Evolutionary conservation across 345 rosid genomes (phyloP), one percentile per base, ranked within the genome.

Genomic region (Hypericum perforatum): DNA sequence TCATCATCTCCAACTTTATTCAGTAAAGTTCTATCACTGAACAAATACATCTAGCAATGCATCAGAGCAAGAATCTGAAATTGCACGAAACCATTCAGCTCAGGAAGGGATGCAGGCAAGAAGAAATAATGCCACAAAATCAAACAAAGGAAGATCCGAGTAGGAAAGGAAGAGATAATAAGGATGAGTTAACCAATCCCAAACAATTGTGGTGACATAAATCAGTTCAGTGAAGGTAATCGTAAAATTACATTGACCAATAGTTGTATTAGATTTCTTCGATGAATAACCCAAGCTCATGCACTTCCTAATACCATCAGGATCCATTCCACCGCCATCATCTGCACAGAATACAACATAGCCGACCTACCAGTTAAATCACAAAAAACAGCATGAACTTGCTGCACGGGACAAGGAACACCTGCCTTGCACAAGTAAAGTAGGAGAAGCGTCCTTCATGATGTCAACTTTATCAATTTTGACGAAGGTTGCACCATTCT

Each of bases 201-300:
- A 32, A 50, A 59, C 7, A 40, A 41, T 50, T 11, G 13, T 16
- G 11, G 9, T 9, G 13, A 14, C 13, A 45, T 16, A 44, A 45
- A 51, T 9, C n/a, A 16, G 22, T 1, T 13, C 5, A 46, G 10
- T 49, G 3, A 42, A 11, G 16, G 10, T 22, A 13, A 29, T 6
- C 7, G 9, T 32, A 57, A 55, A 67, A 49, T 79, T 71, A 91
- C 98, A 91, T 63, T 91, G 95, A 67, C 98, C 95, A 67, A 91
- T 87, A 14, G 96, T 87, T 41, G 78, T 78, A 47, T 81, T 87
- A 12, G 90, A 69, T 67, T 87, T 87, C 80, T 91, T 91, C 38
- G 92, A 75, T n/a, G 98, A 91, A 70, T 87, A 91, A 14, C 95
- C 96, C 84, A 91, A 81, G 78, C 96, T 91, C 96, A 91, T 79